Evolutionary conservation across 805 yeast species (phyloP).

Genomic region (Yamadazyma scolyti): DNA sequence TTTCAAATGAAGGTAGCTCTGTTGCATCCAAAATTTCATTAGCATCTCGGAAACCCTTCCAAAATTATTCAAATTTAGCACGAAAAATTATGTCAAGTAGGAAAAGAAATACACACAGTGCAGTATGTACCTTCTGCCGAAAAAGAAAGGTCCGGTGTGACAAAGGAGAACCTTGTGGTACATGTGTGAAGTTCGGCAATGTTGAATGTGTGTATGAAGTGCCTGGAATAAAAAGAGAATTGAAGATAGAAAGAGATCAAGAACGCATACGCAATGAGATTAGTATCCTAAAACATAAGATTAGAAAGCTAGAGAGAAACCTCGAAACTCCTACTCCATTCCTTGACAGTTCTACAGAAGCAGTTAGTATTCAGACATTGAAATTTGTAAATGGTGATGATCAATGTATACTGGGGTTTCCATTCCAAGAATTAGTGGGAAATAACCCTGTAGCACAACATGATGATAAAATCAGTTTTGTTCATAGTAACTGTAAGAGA

Average conservation of each 20-base stretch:
- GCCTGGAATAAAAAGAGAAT: too few species aligned
- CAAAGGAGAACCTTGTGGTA: conserved; percentile 25
- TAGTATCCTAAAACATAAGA: conserved; percentile 2
- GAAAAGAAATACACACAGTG: conserved; percentile 22
- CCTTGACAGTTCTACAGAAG: neutral
- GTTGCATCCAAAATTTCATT: too few species aligned
- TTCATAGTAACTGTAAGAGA: too few species aligned
- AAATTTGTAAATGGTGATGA: too few species aligned
- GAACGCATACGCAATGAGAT: conserved; percentile 4
- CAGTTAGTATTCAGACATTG: neutral
- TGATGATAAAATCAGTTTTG: neutral
- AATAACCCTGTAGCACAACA: conserved; percentile 1
- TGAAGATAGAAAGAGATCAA: conserved; percentile 1
- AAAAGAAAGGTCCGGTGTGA: conserved; percentile 31
- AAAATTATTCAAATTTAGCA: too few species aligned
- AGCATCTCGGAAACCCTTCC: too few species aligned
- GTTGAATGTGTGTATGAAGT: conserved; percentile 19
- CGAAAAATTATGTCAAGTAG: too few species aligned
- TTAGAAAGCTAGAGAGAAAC: conserved; percentile 1
- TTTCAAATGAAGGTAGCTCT: too few species aligned
- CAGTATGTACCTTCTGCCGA: conserved; percentile 29
- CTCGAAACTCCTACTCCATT: neutral
- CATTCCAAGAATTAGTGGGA: conserved; percentile 3
- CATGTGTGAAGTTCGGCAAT: conserved; percentile 22
- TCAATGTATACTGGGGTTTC: neutral